Evolutionary conservation across 1,284 basidiomycete species (phyloP), one percentile per base, ranked within the genome.

Genomic region (Tylopilus sp.): DNA sequence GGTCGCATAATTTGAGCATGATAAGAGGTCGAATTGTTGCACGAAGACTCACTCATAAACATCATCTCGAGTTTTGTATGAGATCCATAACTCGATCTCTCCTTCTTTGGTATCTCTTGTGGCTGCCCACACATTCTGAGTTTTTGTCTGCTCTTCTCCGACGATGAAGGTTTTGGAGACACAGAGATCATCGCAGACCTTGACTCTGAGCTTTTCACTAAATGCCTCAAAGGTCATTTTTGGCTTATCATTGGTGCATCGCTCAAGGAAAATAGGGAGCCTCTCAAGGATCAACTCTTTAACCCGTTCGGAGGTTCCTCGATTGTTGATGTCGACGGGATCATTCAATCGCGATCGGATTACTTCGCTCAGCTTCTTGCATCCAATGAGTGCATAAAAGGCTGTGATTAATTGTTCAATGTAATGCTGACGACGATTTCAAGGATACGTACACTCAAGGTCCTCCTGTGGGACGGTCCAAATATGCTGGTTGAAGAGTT

Each of bases 231-330:
- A 53, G 38, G 9, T n/a, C 19, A 47, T 47, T n/a, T n/a, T 47
- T 10, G 22, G 44, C n/a, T 47, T n/a, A 47, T n/a, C 38, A 8
- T 94, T 90, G 2, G 88, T 89, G 67, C 95, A 91, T 71, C 97
- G 95, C 58, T 96, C 92, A 9, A 98, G 82, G 82, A 98, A 98
- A 33, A 98, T 83, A 0, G 95, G 95, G 19, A 97, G 84, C n/a
- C 97, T 86, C 79, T 98, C 93, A n/a, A 97, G 80, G 2, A 97
- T 88, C 53, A 95, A 82, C 1, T 81, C 70, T 13, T 86, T 85
- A 19, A 84, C 85, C 10, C 88, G 85, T 6, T 72, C 70, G 0
- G 88, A 85, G 33, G 79, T 77, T 47, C 4, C 10, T 47, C 6
- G 44, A n/a, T 47, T 12, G 4, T 47, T 13, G 44, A 22, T n/a